A percentile compares a stretch with the other conserved stretches of the same genome.
These are phyloP conservation scores for Tolypocladium tropicale DNA, from an alignment of 2,329 filamentous ascomycete species.

Conservation along the genomic window DNA sequence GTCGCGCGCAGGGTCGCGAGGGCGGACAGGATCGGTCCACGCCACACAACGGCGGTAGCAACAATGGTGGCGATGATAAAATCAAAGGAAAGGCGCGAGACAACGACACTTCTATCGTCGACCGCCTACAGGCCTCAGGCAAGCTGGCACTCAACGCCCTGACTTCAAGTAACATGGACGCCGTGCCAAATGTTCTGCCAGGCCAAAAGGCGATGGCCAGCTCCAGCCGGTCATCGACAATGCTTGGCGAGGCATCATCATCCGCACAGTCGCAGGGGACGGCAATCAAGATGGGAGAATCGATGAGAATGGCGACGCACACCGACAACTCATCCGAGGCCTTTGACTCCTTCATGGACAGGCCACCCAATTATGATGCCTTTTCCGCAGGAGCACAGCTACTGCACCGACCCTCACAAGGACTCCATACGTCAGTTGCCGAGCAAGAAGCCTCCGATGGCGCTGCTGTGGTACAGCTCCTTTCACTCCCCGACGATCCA, in stretches of 20 bases:
- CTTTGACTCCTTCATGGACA: constrained; percentile 1
- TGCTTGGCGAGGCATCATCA: not conserved
- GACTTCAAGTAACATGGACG: constrained; percentile 3
- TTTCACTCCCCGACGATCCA: constrained; percentile 17
- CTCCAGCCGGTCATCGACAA: not conserved
- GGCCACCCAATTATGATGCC: not conserved
- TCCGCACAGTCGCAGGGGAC: not conserved
- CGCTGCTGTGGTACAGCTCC: constrained; percentile 23
- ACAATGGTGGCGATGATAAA: constrained; percentile 5
- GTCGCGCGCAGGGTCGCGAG: not conserved
- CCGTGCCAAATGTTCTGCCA: constrained; percentile 6
- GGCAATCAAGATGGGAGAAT: not conserved
- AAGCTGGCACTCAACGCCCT: constrained; percentile 15
- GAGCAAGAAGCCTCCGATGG: constrained; percentile 21
- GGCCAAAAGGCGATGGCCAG: constrained; percentile 9
- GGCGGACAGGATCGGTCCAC: not conserved
- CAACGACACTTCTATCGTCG: constrained; percentile 6
- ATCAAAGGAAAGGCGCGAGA: constrained; percentile 4
- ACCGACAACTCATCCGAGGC: not conserved
- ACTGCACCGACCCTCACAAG: not conserved
- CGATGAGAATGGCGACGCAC: not conserved
- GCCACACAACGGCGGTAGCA: not conserved
- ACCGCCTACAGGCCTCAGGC: constrained; percentile 17
- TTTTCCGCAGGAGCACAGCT: not conserved
- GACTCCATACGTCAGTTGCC: constrained; percentile 9